Percentiles rank a stretch among this genome's conserved stretches.
These are phyloP conservation scores for Oryza meyeriana DNA, from an alignment of 176 grass and related monocot genomes.

Conservation along the genomic window DNA sequence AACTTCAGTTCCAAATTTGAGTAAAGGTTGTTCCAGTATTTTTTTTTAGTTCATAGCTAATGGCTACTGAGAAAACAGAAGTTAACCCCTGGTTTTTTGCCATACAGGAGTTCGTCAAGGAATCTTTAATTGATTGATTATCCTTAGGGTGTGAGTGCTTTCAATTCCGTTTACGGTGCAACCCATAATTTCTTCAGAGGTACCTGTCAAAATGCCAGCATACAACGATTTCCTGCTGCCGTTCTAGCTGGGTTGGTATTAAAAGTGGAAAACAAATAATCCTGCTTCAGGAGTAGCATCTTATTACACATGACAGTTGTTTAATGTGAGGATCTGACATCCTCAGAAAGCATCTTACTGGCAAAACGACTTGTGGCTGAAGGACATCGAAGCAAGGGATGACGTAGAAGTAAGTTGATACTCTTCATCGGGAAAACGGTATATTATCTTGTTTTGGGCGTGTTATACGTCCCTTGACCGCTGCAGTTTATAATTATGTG, in stretches of 20 bases:
- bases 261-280: conserved; percentile 31
- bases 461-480: conserved; percentile 19
- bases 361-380: conserved; percentile 20
- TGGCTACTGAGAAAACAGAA: not conserved
- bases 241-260: conserved; percentile 85
- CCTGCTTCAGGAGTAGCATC: no score
- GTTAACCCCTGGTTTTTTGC: conserved; percentile 12
- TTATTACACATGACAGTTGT: no score
- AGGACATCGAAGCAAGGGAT: conserved; percentile 46
- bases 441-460: conserved; percentile 57
- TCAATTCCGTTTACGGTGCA: conserved; percentile 26
- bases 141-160: conserved; percentile 41
- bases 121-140: conserved; percentile 57
- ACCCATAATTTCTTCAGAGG: conserved; percentile 42
- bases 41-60: not conserved
- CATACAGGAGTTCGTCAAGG: conserved; percentile 76
- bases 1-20: conserved; percentile 90
- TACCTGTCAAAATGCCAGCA: conserved; percentile 10
- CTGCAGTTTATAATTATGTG: conserved; percentile 53
- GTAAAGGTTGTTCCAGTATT: conserved; percentile 40
- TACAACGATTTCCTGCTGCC: conserved; percentile 76
- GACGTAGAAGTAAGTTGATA: conserved; percentile 24
- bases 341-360: conserved; percentile 43
- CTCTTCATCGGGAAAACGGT: no score
- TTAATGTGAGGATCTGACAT: no score